Evolutionary conservation across 2,329 filamentous ascomycete genomes (phyloP).

Genomic region (Talaromyces sp.): DNA sequence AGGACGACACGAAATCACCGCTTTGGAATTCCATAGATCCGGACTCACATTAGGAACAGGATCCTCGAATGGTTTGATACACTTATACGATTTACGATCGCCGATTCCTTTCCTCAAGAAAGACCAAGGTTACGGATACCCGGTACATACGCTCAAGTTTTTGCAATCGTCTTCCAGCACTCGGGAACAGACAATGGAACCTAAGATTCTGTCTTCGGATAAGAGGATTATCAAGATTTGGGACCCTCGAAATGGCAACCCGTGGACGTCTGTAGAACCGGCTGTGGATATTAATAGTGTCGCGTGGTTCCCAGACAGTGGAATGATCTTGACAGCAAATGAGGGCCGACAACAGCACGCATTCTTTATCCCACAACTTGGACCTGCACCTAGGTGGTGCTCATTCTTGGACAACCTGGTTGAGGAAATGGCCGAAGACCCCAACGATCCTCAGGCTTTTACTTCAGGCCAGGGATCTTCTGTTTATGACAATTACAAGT

Average conservation of each 20-base stretch:
- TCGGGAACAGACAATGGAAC: conserved; percentile 64
- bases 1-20: conserved; percentile 67
- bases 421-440: conserved; percentile 93
- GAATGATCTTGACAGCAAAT: conserved; percentile 95
- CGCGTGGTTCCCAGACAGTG: conserved; percentile 85
- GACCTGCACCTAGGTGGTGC: conserved; percentile 92
- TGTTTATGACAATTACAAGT: conserved; percentile 99
- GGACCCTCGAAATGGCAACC: conserved; percentile 76
- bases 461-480: conserved; percentile 56
- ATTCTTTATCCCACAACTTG: conserved; percentile 91
- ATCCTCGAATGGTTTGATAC: conserved; percentile 81
- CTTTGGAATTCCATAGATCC: conserved; percentile 79
- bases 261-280: conserved; percentile 95
- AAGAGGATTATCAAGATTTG: conserved; percentile 97
- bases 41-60: conserved; percentile 84
- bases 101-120: conserved; percentile 83
- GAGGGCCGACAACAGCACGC: conserved; percentile 93
- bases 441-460: conserved; percentile 60
- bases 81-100: conserved; percentile 88
- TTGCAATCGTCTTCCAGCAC: conserved; percentile 65
- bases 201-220: conserved; percentile 85
- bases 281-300: conserved; percentile 93
- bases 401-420: conserved; percentile 96
- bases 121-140: conserved; percentile 92
- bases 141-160: conserved; percentile 79